Base-by-base conservation (phyloP, 371 early-diverging fungal genomes). In the Mortierella sp. region DNA sequence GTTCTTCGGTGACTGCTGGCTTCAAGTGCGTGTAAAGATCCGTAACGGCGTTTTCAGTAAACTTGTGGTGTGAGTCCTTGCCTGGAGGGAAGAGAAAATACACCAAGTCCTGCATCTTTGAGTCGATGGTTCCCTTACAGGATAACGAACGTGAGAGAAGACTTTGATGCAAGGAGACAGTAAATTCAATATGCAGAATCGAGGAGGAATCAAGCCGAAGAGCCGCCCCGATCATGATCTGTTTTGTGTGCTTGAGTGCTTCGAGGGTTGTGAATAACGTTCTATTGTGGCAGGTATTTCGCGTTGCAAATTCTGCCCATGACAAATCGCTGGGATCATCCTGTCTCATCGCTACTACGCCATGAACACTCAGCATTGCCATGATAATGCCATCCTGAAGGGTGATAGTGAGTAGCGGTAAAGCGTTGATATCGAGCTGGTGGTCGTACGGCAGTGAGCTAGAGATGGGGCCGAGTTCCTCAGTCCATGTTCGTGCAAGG, bases 1-100 rank as follows among this genome's bases (percentile, higher is more conserved):
- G 46, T 12, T 58, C 58, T 26, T 13, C 23, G 2, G 42, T 42
- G 18, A 52, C 27, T 3, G 53, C 52, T 3, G 72, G 61, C 19
- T 24, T 55, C 14, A 72, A n/a, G 21, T 72, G 62, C 3, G 61
- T 43, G 46, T 72, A 72, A 3, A 72, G 58, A 42, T 72, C 72
- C 19, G 57, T 65, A 52, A 72, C 61, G 18, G 72, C 50, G 49
- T 71, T 54, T 14, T 52, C 13, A 0, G 71, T 64, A 39, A 64
- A 59, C 7, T 18, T 47, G 12, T 13, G 42, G 2, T 46, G 47
- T 23, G 10, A 3, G 23, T 31, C 45, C n/a, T 18, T 0, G 0
- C 27, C 30, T 4, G 53, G 58, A 5, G 72, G 72, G 21, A 65
- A 72, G 18, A 53, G 28, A 48, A 72, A 66, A 21, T 60, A 61